Conservation (phyloP, 2,329 filamentous ascomycete genomes). For the Scytalidium lignicola region DNA sequence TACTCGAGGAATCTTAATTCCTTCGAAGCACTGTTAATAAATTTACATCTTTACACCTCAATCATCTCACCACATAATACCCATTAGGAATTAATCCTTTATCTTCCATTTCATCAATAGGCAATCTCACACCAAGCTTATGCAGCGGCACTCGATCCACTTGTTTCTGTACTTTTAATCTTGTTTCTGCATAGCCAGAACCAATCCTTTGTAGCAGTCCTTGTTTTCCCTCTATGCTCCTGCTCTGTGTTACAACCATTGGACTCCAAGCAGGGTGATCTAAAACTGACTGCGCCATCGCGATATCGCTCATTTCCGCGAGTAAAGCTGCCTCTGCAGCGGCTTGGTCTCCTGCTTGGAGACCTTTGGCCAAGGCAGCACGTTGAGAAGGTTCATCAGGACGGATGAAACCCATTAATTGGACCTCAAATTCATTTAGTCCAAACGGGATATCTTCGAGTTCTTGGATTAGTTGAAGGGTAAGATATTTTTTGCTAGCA, state of each 20-base stretch:
- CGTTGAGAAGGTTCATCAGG: conserved; percentile 31
- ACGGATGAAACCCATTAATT: conserved; percentile 57
- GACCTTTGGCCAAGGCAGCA: conserved; percentile 39
- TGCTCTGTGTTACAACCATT: conserved; percentile 19
- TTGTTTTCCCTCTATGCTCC: conserved; percentile 34
- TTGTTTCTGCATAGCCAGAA: conserved; percentile 43
- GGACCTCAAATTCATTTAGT: conserved; percentile 41
- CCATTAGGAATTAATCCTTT: conserved; percentile 28
- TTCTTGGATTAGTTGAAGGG: conserved; percentile 49
- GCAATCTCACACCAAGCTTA: conserved; percentile 51
- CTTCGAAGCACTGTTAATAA: no score
- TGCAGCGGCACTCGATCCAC: conserved; percentile 57
- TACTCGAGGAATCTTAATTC: no score
- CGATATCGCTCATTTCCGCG: conserved; percentile 33
- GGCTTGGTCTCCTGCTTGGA: conserved; percentile 33
- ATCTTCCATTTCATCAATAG: conserved; percentile 42
- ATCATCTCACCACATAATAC: conserved; percentile 30
- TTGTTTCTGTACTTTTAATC: conserved; percentile 45
- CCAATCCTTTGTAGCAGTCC: conserved; percentile 30
- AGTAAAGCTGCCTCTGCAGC: conserved; percentile 32
- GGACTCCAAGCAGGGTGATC: conserved; percentile 33
- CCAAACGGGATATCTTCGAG: conserved; percentile 39
- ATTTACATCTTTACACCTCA: neutral
- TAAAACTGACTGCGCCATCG: conserved; percentile 31
- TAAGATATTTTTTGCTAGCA: conserved; percentile 45